Percentiles rank a stretch among this genome's conserved stretches.
phyloP scores from a whole-genome alignment of 352 stramenopile species.

The Phytopythium sindhum region DNA sequence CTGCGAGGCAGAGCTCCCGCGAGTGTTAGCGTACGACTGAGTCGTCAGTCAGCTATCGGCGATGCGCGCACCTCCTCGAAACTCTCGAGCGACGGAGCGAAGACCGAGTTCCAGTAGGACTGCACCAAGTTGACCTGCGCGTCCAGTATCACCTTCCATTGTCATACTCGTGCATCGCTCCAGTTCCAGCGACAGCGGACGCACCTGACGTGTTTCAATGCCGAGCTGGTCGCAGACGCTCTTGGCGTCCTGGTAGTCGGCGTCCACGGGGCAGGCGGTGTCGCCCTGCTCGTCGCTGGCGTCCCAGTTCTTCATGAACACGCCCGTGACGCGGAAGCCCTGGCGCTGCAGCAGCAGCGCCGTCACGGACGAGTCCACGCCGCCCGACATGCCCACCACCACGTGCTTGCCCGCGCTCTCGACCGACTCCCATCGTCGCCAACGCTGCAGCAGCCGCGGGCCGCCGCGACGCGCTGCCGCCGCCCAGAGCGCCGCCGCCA shows the following conservation, averaged over 20 bases:
- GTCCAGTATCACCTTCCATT: no score
- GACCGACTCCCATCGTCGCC: background rate
- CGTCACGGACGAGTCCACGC: conserved; percentile 97
- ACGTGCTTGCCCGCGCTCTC: conserved; percentile 62
- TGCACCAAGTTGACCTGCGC: conserved; percentile 82
- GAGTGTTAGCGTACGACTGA: no score
- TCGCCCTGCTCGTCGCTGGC: conserved; percentile 88
- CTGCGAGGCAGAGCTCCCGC: conserved; percentile 4
- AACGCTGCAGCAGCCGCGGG: background rate
- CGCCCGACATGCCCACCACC: conserved; percentile 96
- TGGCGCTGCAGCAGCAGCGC: conserved; percentile 90
- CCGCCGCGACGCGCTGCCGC: background rate
- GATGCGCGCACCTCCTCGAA: conserved; percentile 43
- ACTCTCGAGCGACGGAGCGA: conserved; percentile 94
- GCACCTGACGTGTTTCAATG: conserved; percentile 83
- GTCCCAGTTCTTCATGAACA: conserved; percentile 99
- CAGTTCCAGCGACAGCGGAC: background rate
- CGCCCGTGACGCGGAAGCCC: conserved; percentile 91
- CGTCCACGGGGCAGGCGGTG: conserved; percentile 81
- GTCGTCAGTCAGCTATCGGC: no score
- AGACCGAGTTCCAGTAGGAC: conserved; percentile 98
- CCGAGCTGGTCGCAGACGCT: conserved; percentile 89
- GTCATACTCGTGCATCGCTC: no score
- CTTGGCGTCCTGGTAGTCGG: conserved; percentile 92
- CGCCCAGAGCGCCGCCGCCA: background rate